phyloP scores from a whole-genome alignment of 2,329 filamentous ascomycete species.

The Thelonectria blattea region DNA sequence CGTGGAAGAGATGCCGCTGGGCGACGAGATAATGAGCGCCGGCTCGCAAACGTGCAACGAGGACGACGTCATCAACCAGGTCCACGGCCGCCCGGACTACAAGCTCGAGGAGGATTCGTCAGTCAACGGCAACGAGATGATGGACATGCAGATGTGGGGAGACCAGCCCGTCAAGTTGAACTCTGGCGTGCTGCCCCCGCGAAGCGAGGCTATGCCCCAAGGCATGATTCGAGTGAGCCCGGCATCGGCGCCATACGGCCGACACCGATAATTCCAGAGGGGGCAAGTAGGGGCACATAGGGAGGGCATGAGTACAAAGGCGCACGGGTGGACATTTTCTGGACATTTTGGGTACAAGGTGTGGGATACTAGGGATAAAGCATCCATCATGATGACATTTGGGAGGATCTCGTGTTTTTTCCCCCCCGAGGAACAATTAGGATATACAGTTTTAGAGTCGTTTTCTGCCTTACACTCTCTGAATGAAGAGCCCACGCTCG shows the following conservation, averaged over 20 bases:
- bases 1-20: slow-evolving; percentile 37
- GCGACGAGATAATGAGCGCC: slow-evolving; percentile 49
- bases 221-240: slow-evolving; percentile 31
- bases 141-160: slow-evolving; percentile 41
- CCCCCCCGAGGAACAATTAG: background rate
- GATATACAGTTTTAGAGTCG: slow-evolving; percentile 37
- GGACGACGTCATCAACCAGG: slow-evolving; percentile 46
- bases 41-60: slow-evolving; percentile 44
- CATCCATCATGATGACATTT: background rate
- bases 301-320: slow-evolving; percentile 5
- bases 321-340: slow-evolving; percentile 10
- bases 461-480: slow-evolving; percentile 38
- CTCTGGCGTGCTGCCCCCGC: slow-evolving; percentile 28
- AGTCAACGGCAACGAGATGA: slow-evolving; percentile 33
- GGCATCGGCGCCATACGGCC: slow-evolving; percentile 30
- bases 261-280: slow-evolving; percentile 29
- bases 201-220: slow-evolving; percentile 30
- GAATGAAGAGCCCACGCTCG: slow-evolving; percentile 40
- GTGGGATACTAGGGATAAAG: background rate
- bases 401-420: slow-evolving; percentile 20
- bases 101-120: slow-evolving; percentile 38
- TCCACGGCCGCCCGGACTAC: slow-evolving; percentile 32
- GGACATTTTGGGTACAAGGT: background rate
- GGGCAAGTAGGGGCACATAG: background rate
- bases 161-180: slow-evolving; percentile 41